phyloP scores from a whole-genome alignment of 345 rosid genomes.

The Rhodomyrtus tomentosa region DNA sequence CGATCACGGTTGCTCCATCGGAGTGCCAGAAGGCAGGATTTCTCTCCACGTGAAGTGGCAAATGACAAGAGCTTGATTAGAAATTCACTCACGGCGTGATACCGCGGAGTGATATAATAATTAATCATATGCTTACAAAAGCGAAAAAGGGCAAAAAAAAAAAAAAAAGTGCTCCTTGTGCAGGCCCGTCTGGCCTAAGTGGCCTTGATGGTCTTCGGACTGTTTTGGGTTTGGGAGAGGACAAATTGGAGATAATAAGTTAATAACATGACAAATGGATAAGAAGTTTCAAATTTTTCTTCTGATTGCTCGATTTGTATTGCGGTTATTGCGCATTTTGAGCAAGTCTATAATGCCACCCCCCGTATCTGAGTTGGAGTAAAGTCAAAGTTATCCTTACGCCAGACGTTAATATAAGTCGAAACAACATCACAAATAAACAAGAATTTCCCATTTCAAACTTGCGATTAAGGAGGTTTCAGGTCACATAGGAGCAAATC shows the following conservation, averaged over 20 bases:
- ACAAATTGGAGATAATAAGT: background rate
- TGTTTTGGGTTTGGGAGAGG: background rate
- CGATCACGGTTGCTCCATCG: fast-evolving
- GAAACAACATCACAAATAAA: background rate
- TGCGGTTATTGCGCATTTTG: background rate
- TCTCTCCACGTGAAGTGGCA: background rate
- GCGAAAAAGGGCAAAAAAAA: background rate
- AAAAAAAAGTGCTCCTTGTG: background rate
- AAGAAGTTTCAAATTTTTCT: background rate
- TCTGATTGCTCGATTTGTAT: background rate
- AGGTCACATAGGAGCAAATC: background rate
- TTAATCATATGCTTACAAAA: background rate
- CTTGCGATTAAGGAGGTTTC: background rate
- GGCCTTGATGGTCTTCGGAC: background rate
- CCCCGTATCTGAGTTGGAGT: background rate
- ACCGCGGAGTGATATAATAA: background rate
- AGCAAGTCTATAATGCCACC: background rate
- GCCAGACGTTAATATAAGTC: background rate
- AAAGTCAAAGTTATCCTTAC: background rate
- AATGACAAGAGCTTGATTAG: background rate
- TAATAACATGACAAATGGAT: background rate
- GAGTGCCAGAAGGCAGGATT: background rate
- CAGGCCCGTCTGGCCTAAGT: background rate
- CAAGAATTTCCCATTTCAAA: background rate
- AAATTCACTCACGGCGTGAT: fast-evolving